A percentile compares a stretch with the other conserved stretches of the same genome.
Evolutionary conservation across 139 green algal species (phyloP).

Genomic region (Pycnococcus provasolii): DNA sequence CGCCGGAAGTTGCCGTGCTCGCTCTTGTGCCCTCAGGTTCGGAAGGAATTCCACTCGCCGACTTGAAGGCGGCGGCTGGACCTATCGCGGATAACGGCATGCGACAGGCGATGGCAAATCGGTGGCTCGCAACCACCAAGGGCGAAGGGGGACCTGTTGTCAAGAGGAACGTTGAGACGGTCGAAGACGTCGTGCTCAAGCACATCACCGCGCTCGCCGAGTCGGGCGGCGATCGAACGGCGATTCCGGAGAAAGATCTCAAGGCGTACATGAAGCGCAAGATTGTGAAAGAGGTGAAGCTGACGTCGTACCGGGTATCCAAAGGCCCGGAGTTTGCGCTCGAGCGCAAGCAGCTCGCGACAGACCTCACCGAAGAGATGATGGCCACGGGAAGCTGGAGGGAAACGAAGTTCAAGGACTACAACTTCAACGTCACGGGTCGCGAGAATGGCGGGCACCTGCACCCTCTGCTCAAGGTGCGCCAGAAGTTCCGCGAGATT

Average conservation of each 20-base stretch:
- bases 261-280: slow-evolving; percentile 34
- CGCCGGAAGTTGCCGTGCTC: slow-evolving; percentile 80
- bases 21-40: slow-evolving; percentile 37
- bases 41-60: slow-evolving; percentile 57
- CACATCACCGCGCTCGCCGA: slow-evolving; percentile 9
- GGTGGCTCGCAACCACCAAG: slow-evolving; percentile 66
- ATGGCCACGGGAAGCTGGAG: slow-evolving; percentile 73
- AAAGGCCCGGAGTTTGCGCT: slow-evolving; percentile 92
- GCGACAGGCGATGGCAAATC: slow-evolving; percentile 81
- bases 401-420: slow-evolving; percentile 80
- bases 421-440: slow-evolving; percentile 90
- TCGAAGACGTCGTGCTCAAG: slow-evolving; percentile 24
- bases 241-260: slow-evolving; percentile 2
- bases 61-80: slow-evolving; percentile 52
- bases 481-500: slow-evolving; percentile 44
- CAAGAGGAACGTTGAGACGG: slow-evolving; percentile 23
- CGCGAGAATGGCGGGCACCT: slow-evolving; percentile 62
- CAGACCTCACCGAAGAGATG: slow-evolving; percentile 92
- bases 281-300: slow-evolving; percentile 22
- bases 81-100: slow-evolving; percentile 69
- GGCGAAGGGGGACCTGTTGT: slow-evolving; percentile 9
- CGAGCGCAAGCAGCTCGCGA: slow-evolving; percentile 73
- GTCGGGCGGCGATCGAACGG: background rate
- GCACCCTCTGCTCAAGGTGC: slow-evolving; percentile 90
- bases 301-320: background rate